Base-by-base conservation (phyloP, 2,329 filamentous ascomycete genomes). In the Cryphonectria naterciae region DNA sequence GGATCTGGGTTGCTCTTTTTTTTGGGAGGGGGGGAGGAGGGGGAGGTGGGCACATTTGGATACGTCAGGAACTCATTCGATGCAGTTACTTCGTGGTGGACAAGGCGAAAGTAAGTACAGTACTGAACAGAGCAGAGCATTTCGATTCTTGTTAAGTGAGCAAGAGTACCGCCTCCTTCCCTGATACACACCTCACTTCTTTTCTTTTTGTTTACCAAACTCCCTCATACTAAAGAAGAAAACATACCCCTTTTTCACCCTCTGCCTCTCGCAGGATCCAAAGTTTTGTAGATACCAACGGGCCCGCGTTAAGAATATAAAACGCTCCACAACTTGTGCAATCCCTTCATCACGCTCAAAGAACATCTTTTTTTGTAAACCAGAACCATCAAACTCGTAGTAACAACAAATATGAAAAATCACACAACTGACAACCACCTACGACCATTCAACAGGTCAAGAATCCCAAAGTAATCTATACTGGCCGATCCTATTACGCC, bases 321-420 rank as follows among this genome's bases (percentile, higher is more conserved):
- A 67, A 67, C 65, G 65, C 65, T 67, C 35, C 46, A n/a, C 11
- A 58, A 28, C 32, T 39, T 67, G n/a, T 46, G 65, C 17, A 67
- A 22, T 43, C 65, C 65, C 19, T 56, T 46, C 65, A 46, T 60
- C 52, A 67, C 25, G 41, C 37, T 58, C 52, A 60, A 28, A 37
- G 22, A 46, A 17, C 19, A 37, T 35, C 49, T 28, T 35, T 49
- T 35, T 49, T 28, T 46, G 63, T 39, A 61, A 35, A 39, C 43
- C 63, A 28, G 13, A 37, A 13, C 28, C 41, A 43, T 65, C 28
- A 32, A 65, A 65, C 41, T 52, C 43, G 17, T 65, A 35, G 41
- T 19, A 43, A 19, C 13, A 41, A 58, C 37, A 60, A 32, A 35
- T 17, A n/a, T 39, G 43, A 46, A 46, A 46, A 22, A 37, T 41